Conservation (phyloP, 1,284 basidiomycete species). For the Cryptococcus wingfieldii region DNA sequence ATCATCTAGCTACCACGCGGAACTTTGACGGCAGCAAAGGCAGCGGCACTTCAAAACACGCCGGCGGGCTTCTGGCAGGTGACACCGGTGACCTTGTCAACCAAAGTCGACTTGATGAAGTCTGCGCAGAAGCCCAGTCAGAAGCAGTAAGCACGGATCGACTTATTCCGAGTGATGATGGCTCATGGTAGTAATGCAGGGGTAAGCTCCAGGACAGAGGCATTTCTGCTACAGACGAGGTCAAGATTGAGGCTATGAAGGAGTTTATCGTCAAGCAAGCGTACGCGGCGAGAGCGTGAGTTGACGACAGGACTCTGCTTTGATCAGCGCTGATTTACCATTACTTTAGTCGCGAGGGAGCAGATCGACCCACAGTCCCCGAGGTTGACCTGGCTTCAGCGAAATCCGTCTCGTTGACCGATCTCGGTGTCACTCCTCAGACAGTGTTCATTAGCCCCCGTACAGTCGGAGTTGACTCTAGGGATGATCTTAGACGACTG, state of each 20-base stretch:
- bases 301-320: background rate
- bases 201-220: slow-evolving; percentile 49
- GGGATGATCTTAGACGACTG: slow-evolving; percentile 20
- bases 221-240: slow-evolving; percentile 43
- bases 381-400: slow-evolving; percentile 28
- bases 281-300: slow-evolving; percentile 60
- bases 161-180: background rate
- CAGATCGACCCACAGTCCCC: slow-evolving; percentile 13
- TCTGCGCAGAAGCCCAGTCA: slow-evolving; percentile 5
- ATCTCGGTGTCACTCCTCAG: slow-evolving; percentile 85
- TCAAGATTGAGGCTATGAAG: slow-evolving; percentile 60
- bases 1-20: slow-evolving; percentile 63
- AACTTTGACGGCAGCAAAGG: slow-evolving; percentile 77
- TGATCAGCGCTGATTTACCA: slow-evolving; percentile 1
- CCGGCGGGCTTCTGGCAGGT: slow-evolving; percentile 66
- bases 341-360: slow-evolving; percentile 26
- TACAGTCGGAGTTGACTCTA: slow-evolving; percentile 36
- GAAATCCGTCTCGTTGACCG: slow-evolving; percentile 58
- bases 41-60: slow-evolving; percentile 36
- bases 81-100: slow-evolving; percentile 4
- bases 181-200: background rate
- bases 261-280: slow-evolving; percentile 84
- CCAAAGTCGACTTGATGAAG: slow-evolving; percentile 22
- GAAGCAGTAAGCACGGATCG: background rate
- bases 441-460: slow-evolving; percentile 80